Percentiles rank a stretch among this genome's conserved stretches.
Evolutionary conservation across 176 grass and related monocot genomes (phyloP).

Genomic region (Miscanthus lutarioriparius): DNA sequence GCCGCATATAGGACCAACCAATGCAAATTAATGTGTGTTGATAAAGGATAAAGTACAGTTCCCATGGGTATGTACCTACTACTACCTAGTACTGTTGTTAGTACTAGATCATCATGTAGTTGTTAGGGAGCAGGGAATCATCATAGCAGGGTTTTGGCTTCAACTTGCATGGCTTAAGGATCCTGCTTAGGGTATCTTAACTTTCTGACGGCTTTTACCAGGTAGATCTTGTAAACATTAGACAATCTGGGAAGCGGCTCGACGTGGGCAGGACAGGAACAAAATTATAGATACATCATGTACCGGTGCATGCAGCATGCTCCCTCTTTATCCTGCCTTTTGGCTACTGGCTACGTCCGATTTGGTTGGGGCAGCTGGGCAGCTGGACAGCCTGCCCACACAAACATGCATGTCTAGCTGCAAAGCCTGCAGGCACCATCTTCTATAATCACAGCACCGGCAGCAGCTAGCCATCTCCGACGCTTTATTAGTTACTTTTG

Average conservation of each 20-base stretch:
- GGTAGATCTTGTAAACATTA: neutral
- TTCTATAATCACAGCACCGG: neutral
- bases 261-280: conserved; percentile 6
- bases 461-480: neutral
- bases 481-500: neutral
- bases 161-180: neutral
- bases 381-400: neutral
- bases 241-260: neutral
- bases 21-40: neutral
- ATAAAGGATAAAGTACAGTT: neutral
- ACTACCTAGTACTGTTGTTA: neutral
- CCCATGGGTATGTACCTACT: neutral
- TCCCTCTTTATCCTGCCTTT: neutral
- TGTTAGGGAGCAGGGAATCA: neutral
- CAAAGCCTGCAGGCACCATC: neutral
- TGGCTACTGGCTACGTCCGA: too few species aligned
- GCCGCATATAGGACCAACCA: neutral
- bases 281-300: conserved; percentile 18
- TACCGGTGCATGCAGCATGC: neutral
- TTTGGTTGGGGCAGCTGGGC: neutral
- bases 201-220: conserved; percentile 11
- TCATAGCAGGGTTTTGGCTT: neutral
- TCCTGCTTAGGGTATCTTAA: neutral
- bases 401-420: neutral
- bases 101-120: neutral